Percentiles rank a stretch among this genome's conserved stretches.
Evolutionary conservation across 2,329 filamentous ascomycete genomes (phyloP).

Genomic region (Cryphonectria nitschkei): DNA sequence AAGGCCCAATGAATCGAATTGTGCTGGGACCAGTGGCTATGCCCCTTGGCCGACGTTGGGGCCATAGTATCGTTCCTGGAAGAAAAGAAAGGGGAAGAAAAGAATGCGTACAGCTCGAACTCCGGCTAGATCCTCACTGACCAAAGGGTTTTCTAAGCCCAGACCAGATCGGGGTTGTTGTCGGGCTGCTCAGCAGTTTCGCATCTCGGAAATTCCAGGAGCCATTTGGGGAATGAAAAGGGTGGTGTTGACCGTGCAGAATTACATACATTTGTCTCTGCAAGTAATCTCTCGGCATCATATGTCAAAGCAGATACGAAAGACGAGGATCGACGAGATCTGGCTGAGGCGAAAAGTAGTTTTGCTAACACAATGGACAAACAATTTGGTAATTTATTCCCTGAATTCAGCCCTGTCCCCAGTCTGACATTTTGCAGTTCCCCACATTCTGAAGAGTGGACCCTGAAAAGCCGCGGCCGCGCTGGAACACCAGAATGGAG

Average conservation of each 20-base stretch:
- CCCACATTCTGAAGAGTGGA: constrained; percentile 20
- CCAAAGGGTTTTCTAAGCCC: neutral
- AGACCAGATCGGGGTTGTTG: neutral
- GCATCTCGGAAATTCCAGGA: neutral
- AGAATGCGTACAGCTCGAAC: neutral
- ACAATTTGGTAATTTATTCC: constrained; percentile 31
- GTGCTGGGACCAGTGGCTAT: neutral
- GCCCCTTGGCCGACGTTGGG: neutral
- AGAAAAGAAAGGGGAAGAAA: too few species aligned
- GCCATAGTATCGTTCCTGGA: neutral
- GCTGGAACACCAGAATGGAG: neutral
- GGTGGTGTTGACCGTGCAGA: constrained; percentile 3
- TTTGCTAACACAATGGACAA: constrained; percentile 30
- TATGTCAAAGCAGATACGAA: constrained; percentile 18
- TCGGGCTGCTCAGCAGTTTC: neutral
- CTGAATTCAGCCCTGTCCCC: constrained; percentile 27
- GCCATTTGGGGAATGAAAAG: neutral
- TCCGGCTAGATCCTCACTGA: neutral
- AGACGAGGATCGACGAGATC: constrained; percentile 11
- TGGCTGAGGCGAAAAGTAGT: constrained; percentile 12
- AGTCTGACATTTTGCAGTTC: constrained; percentile 7
- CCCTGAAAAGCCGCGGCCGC: constrained; percentile 7
- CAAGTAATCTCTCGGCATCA: constrained; percentile 10
- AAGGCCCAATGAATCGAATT: neutral
- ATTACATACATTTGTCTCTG: neutral